Percentiles rank a stretch among this genome's conserved stretches.
Evolutionary conservation across 768 basidiomycete genomes (phyloP).

Genomic region (Xerocomellus dryophilus): DNA sequence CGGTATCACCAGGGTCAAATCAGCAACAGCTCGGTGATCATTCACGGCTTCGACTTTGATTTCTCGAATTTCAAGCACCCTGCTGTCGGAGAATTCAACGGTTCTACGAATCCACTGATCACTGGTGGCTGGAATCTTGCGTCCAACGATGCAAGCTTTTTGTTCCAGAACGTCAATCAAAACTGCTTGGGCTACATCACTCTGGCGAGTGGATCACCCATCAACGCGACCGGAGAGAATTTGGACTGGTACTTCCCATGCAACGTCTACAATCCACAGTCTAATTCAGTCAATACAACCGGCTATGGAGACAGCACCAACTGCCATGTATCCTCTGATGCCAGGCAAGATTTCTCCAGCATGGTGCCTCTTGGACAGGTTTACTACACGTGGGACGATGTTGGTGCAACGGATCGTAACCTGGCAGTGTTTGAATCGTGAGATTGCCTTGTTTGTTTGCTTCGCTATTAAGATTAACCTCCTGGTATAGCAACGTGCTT

Average conservation of each 20-base stretch:
- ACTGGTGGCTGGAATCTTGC: conserved; percentile 71
- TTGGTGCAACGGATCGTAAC: conserved; percentile 65
- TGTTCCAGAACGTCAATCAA: conserved; percentile 91
- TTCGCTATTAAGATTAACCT: conserved; percentile 5
- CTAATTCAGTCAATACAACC: conserved; percentile 62
- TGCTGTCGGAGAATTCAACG: conserved; percentile 64
- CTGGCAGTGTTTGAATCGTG: conserved; percentile 94
- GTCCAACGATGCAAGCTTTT: conserved; percentile 88
- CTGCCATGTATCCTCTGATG: conserved; percentile 66
- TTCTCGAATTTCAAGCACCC: conserved; percentile 87
- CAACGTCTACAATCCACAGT: conserved; percentile 80
- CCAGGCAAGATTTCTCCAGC: conserved; percentile 50
- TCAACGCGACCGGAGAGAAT: conserved; percentile 55
- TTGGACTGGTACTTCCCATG: conserved; percentile 98
- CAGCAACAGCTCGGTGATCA: conserved; percentile 78
- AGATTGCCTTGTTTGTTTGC: conserved; percentile 33
- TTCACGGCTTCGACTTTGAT: conserved; percentile 93
- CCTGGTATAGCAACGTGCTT: conserved; percentile 64
- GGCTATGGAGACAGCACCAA: conserved; percentile 60
- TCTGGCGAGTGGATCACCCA: conserved; percentile 65
- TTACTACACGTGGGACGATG: conserved; percentile 90
- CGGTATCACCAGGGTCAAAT: conserved; percentile 80
- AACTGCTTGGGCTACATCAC: conserved; percentile 78
- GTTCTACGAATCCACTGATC: conserved; percentile 79
- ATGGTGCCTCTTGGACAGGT: conserved; percentile 74